Percentiles rank a stretch among this genome's conserved stretches.
Conservation (phyloP, 345 rosid species). For the Atalantia buxifolia region DNA sequence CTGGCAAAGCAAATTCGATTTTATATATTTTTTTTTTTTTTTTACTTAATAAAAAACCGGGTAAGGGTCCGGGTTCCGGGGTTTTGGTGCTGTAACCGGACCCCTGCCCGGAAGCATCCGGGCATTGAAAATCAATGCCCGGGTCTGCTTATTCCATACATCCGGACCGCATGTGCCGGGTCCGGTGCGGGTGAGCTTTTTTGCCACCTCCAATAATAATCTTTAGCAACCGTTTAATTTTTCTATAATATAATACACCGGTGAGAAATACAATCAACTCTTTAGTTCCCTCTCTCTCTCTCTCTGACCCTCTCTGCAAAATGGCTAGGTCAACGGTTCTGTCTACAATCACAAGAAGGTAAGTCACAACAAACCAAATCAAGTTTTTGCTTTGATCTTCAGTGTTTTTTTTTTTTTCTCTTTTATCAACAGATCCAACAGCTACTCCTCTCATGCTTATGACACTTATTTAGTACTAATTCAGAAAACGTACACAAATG, state of each 20-base stretch:
- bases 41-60: too few relatives aligned
- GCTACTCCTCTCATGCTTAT: neutral
- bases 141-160: too few relatives aligned
- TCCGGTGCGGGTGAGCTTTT: too few relatives aligned
- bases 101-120: accelerated
- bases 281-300: neutral
- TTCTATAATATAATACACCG: too few relatives aligned
- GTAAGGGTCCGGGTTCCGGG: too few relatives aligned
- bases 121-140: too few relatives aligned
- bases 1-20: too few relatives aligned
- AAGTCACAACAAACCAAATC: neutral
- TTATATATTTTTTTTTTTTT: too few relatives aligned
- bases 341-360: neutral
- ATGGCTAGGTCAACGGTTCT: neutral
- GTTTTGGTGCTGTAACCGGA: accelerated
- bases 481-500: neutral
- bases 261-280: neutral
- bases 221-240: too few relatives aligned
- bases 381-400: neutral
- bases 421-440: neutral
- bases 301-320: neutral
- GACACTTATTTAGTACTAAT: neutral
- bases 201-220: too few relatives aligned
- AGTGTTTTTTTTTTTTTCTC: too few relatives aligned
- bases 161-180: too few relatives aligned